A percentile compares a stretch with the other conserved stretches of the same genome.
Conservation (phyloP, 495 filamentous ascomycete species). For the Neurospora sp. region DNA sequence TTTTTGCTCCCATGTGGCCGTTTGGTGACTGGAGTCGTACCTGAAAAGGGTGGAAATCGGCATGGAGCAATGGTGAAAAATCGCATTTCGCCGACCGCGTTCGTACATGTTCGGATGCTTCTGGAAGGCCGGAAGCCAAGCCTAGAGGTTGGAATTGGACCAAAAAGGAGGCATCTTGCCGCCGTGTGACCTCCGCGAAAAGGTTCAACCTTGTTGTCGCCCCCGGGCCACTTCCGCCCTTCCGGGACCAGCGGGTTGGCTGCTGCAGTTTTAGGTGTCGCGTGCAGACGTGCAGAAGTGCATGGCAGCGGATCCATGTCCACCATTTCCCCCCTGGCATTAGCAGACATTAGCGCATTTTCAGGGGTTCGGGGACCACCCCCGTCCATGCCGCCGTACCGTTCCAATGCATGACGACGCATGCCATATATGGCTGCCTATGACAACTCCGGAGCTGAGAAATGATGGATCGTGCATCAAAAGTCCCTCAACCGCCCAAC, state of each 20-base stretch:
- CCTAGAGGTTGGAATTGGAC: conserved; percentile 9
- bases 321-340: neutral
- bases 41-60: neutral
- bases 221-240: conserved; percentile 4
- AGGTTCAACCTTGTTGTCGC: neutral
- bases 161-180: conserved; percentile 8
- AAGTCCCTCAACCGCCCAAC: neutral
- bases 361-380: neutral
- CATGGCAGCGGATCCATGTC: conserved; percentile 3
- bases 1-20: neutral
- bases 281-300: conserved; percentile 4
- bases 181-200: conserved; percentile 15
- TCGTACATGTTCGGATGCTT: neutral
- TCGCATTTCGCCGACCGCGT: neutral
- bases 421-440: neutral
- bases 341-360: neutral
- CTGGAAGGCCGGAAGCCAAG: conserved; percentile 8
- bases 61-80: neutral
- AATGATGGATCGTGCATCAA: neutral
- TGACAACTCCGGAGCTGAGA: neutral
- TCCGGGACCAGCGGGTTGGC: conserved; percentile 13
- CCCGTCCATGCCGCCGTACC: neutral
- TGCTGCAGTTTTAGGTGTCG: conserved; percentile 9
- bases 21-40: neutral
- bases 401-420: conserved; percentile 3